Evolutionary conservation across 345 rosid genomes (phyloP).

Genomic region (Cardamine resedifolia): DNA sequence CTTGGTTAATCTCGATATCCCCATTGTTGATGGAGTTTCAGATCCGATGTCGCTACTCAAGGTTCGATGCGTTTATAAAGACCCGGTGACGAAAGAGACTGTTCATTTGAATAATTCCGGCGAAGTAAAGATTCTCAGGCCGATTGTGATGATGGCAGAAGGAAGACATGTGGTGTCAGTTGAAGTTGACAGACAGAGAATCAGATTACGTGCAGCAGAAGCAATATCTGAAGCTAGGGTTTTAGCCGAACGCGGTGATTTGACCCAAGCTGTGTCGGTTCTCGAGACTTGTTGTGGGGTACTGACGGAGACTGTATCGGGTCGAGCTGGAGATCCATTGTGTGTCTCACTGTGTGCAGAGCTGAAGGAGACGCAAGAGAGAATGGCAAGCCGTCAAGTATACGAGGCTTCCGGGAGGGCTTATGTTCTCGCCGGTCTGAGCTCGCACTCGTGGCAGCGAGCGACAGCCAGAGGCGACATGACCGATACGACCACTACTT

Average conservation of each 20-base stretch:
- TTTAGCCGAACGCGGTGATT: conserved; percentile 74
- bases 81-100: conserved; percentile 66
- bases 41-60: conserved; percentile 60
- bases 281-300: conserved; percentile 62
- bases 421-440: conserved; percentile 84
- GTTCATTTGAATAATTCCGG: conserved; percentile 40
- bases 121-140: conserved; percentile 64
- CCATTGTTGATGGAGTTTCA: conserved; percentile 46
- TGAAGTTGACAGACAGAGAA: conserved; percentile 89
- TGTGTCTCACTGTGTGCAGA: conserved; percentile 74
- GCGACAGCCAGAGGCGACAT: conserved; percentile 95
- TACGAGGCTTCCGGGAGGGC: conserved; percentile 92
- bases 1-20: conserved; percentile 72
- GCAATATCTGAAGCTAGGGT: conserved; percentile 82
- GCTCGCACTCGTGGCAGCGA: conserved; percentile 99
- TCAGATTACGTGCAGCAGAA: conserved; percentile 86
- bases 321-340: conserved; percentile 60
- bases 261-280: conserved; percentile 64
- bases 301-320: conserved; percentile 59
- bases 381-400: conserved; percentile 79
- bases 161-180: conserved; percentile 48
- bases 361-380: conserved; percentile 89
- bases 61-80: conserved; percentile 62
- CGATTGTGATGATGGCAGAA: conserved; percentile 42
- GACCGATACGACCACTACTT: conserved; percentile 61